A percentile compares a stretch with the other conserved stretches of the same genome.
These are phyloP conservation scores for Urostyla sp. DNA, from an alignment of 73 alveolate species.

Conservation along the genomic window DNA sequence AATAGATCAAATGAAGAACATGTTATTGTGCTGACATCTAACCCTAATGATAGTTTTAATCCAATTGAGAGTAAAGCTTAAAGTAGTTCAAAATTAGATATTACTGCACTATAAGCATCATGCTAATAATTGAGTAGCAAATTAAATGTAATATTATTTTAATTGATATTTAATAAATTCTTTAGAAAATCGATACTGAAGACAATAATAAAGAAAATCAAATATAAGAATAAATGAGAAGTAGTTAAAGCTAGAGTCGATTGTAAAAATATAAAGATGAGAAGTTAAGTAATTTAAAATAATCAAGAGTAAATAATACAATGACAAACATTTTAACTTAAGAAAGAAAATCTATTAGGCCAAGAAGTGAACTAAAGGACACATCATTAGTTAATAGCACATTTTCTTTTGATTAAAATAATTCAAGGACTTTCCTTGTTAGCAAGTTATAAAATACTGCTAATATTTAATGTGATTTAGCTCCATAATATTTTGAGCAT, in stretches of 20 bases:
- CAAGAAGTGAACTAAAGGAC: not conserved
- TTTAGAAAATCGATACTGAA: too few species aligned
- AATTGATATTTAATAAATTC: not conserved
- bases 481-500: constrained; percentile 1
- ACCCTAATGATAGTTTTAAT: constrained; percentile 36
- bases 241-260: not conserved
- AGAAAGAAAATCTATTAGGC: not conserved
- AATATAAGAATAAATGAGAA: too few species aligned
- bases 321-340: not conserved
- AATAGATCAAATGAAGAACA: not conserved
- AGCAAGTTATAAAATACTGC: not conserved
- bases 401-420: not conserved
- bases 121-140: not conserved
- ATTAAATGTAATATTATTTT: not conserved
- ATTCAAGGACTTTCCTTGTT: not conserved
- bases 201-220: too few species aligned
- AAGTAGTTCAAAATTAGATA: not conserved
- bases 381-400: not conserved
- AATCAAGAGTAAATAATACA: not conserved
- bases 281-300: not conserved
- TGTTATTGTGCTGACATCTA: not conserved
- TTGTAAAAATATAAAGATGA: not conserved
- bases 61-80: not conserved
- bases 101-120: not conserved
- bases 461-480: constrained; percentile 10